Evolutionary conservation across 805 yeast genomes (phyloP), one percentile per base, ranked within the genome.

Genomic region (Monosporozyma siamensis): DNA sequence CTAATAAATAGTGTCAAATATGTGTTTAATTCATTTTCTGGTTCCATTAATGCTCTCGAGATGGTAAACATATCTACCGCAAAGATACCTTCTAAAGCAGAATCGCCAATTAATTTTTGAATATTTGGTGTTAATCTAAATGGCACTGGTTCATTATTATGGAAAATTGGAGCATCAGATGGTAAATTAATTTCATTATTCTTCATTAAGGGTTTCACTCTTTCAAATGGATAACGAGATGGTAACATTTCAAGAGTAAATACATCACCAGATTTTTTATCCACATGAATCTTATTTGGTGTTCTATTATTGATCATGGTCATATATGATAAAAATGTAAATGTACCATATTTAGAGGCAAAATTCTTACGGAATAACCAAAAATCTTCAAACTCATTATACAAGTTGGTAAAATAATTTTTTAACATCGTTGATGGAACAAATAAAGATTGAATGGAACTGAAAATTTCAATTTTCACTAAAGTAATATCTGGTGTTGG

Each of bases 171-270:
- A 0, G 79, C 70, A 49, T 67, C 72, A 11, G 65, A 50, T 6
- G 65, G 66, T 24, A 67, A 50, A 31, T 62, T 61, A 8, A 67
- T 55, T 38, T 66, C 68, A 34, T 55, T 47, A 38, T 65, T 65
- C 39, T 59, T 59, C 34, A 61, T 55, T 22, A 60, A 56, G 14
- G 69, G 66, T 47, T 67, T 69, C 6, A 67, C 61, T 30, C 68
- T 60, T 46, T 64, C 67, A 35, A 55, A 58, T 15, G 84, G 81
- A 51, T 80, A 74, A 65, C 84, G 82, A 54, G 88, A 80, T 12
- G 98, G 98, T 42, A 92, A 69, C 95, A 92, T 89, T 56, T 94
- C 98, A 5, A 90, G 78, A 0, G 97, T 88, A 80, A 92, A 85
- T 10, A 90, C 90, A 51, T 78, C 77, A 47, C 98, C 99, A 3